These are phyloP conservation scores for Vigna trinervia DNA, from an alignment of 306 rosid genomes.

Conservation along the genomic window DNA sequence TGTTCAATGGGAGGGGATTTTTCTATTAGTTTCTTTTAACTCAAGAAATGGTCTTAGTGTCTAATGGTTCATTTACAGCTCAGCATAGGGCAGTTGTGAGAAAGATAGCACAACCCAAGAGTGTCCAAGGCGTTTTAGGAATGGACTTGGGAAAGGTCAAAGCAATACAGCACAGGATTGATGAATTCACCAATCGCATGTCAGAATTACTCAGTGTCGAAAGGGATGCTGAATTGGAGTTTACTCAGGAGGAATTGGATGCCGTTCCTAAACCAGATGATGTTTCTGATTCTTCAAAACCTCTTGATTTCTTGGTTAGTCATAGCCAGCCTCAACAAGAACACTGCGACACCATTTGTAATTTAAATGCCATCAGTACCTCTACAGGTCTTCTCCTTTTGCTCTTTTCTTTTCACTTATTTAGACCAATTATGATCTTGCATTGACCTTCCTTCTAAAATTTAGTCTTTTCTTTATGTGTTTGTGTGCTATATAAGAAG, in stretches of 20 bases:
- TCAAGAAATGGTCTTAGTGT: background rate
- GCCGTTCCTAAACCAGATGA: slow-evolving; percentile 78
- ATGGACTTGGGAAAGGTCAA: slow-evolving; percentile 65
- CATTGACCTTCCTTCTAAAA: slow-evolving; percentile 13
- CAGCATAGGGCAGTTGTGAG: slow-evolving; percentile 77
- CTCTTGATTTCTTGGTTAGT: slow-evolving; percentile 80
- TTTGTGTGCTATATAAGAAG: slow-evolving; percentile 21
- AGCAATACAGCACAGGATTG: slow-evolving; percentile 69
- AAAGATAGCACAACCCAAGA: slow-evolving; percentile 56
- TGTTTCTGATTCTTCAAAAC: slow-evolving; percentile 62
- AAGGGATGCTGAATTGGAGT: slow-evolving; percentile 89
- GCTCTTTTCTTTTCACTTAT: slow-evolving; percentile 13
- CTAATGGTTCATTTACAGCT: slow-evolving; percentile 53
- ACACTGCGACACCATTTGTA: slow-evolving; percentile 86
- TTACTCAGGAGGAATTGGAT: slow-evolving; percentile 84
- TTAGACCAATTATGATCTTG: slow-evolving; percentile 28
- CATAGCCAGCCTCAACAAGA: slow-evolving; percentile 85
- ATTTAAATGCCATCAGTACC: slow-evolving; percentile 75
- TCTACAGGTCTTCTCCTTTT: slow-evolving; percentile 60
- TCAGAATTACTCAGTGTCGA: slow-evolving; percentile 74
- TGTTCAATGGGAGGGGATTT: background rate
- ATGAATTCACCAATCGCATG: slow-evolving; percentile 65
- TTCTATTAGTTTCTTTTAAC: background rate
- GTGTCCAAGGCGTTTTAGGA: slow-evolving; percentile 66
- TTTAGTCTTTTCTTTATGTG: slow-evolving; percentile 2